Evolutionary conservation across 495 filamentous ascomycete species (phyloP), one percentile per base, ranked within the genome.

Genomic region (Penicillium dipodomyicola): DNA sequence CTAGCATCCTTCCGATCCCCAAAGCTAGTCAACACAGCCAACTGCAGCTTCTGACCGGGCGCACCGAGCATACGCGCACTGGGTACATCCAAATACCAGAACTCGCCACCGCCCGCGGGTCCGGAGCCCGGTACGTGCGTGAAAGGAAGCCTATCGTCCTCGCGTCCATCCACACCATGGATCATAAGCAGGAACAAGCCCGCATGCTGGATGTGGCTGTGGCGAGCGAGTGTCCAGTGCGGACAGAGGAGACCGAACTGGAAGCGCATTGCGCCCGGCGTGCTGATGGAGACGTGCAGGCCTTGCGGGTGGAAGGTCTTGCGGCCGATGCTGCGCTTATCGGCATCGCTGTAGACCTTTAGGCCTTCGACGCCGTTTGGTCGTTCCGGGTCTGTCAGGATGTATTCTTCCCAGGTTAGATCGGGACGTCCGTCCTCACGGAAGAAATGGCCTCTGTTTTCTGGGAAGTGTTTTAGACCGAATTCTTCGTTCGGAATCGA

Each of bases 401-500:
- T 79, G 65, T 96, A 96, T 63, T 94, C 87, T 63, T 92, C 87
- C 90, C 91, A 96, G 0, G 72, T 75, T 6, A 82, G 71, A 27
- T 79, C 79, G 10, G 71, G 63, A 7, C 76, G 65, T 7, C 84
- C 83, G 56, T 88, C 84, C 14, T 75, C 71, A 25, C 88, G 83
- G 76, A 84, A 92, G 72, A 91, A 90, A 35, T 88, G 74, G 10
- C 63, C 61, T n/a, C 70, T 71, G 58, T 97, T 81, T 2, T 60
- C 52, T 0, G 94, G 93, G 68, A 87, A 97, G 63, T 98, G 94
- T 20, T 77, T 80, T 4, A 82, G 67, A 0, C 91, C 91, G 62
- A 98, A 95, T 19, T 87, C 82, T 39, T 90, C 85, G 65, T 96
- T 96, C n/a, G 80, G 72, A 68, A 86, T 81, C n/a, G 81, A 87